phyloP scores from a whole-genome alignment of 257 asterid species.

The Rhazya stricta region DNA sequence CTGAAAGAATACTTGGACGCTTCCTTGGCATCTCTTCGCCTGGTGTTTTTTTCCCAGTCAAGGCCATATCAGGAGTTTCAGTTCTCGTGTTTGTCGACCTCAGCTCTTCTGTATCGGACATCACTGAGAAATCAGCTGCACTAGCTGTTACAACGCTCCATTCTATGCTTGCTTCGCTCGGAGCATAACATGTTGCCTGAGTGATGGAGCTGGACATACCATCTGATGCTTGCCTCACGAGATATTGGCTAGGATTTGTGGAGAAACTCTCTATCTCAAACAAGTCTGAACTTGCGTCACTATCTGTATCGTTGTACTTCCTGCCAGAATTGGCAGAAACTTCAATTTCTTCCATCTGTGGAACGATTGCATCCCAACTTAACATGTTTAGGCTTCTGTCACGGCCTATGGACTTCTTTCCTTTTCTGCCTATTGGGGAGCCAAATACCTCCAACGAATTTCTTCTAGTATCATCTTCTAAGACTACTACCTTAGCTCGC shows the following conservation, averaged over 20 bases:
- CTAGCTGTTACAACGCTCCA: conserved; percentile 87
- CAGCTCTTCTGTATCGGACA: conserved; percentile 50
- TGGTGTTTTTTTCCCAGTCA: conserved; percentile 18
- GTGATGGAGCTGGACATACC: conserved; percentile 29
- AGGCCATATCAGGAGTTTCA: conserved; percentile 12
- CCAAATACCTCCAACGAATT: conserved; percentile 42
- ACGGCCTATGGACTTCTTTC: conserved; percentile 23
- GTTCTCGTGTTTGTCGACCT: conserved; percentile 14
- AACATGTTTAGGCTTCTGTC: conserved; percentile 39
- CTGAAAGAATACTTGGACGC: conserved; percentile 49
- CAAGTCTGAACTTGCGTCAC: conserved; percentile 76
- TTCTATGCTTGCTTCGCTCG: conserved; percentile 87
- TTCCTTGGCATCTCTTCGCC: conserved; percentile 34
- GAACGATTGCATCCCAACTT: conserved; percentile 61
- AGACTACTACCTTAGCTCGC: conserved; percentile 21
- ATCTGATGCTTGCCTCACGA: conserved; percentile 43
- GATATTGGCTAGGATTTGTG: conserved; percentile 35
- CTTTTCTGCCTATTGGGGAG: conserved; percentile 24
- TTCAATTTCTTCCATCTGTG: conserved; percentile 29
- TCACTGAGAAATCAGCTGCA: conserved; percentile 57
- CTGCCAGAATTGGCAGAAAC: conserved; percentile 35
- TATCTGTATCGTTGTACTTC: conserved; percentile 40
- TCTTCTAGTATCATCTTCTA: conserved; percentile 21
- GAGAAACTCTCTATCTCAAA: conserved; percentile 81
- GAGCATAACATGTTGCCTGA: conserved; percentile 50